Evolutionary conservation across 768 basidiomycete genomes (phyloP).

Genomic region (Lentinus tigrinus): DNA sequence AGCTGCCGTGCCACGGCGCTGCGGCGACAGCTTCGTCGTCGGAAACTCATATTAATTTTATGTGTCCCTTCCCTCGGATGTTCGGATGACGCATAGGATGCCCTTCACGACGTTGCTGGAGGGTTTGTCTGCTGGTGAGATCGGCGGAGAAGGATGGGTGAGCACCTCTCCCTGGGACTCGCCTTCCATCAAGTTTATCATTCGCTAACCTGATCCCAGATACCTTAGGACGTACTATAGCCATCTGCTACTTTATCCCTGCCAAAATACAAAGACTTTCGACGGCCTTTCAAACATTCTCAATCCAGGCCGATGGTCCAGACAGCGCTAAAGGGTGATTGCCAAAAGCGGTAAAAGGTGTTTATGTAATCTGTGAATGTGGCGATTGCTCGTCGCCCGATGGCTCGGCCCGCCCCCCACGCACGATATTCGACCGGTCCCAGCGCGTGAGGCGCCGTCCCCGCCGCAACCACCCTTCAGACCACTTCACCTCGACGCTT

Average conservation of each 20-base stretch:
- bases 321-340: background rate
- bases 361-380: slow-evolving; percentile 13
- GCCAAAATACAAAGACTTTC: background rate
- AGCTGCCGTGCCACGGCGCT: too few relatives aligned
- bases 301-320: background rate
- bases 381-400: slow-evolving; percentile 5
- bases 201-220: background rate
- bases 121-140: too few relatives aligned
- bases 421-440: slow-evolving; percentile 23
- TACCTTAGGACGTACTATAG: background rate
- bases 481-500: slow-evolving; percentile 20
- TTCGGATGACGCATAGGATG: too few relatives aligned
- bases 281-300: background rate
- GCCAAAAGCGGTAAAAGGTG: background rate
- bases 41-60: too few relatives aligned
- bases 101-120: too few relatives aligned
- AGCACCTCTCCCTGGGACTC: too few relatives aligned
- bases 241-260: background rate
- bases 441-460: slow-evolving; percentile 29
- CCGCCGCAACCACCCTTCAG: slow-evolving; percentile 28
- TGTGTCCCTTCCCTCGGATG: too few relatives aligned
- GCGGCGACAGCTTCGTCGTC: too few relatives aligned
- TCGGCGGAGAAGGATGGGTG: too few relatives aligned
- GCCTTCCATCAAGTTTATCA: too few relatives aligned
- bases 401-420: slow-evolving; percentile 19